These are phyloP conservation scores for Fusarium graminum DNA, from an alignment of 2,329 filamentous ascomycete genomes.

Conservation along the genomic window DNA sequence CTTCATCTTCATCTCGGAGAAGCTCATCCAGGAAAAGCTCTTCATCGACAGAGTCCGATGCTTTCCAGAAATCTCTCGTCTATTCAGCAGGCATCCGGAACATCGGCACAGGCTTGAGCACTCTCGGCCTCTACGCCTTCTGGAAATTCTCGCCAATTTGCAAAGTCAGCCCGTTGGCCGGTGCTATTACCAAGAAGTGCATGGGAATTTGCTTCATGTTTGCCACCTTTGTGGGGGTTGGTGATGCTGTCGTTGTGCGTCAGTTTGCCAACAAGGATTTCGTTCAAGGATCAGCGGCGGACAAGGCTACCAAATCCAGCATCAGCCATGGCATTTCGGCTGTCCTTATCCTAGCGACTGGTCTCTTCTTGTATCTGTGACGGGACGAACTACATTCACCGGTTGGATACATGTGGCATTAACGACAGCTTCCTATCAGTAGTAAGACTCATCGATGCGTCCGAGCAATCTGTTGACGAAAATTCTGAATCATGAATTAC, in stretches of 20 bases:
- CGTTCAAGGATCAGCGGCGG: conserved; percentile 14
- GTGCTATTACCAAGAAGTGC: conserved; percentile 14
- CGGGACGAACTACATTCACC: rapidly evolving
- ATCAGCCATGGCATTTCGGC: conserved; percentile 25
- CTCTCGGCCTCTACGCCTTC: conserved; percentile 32
- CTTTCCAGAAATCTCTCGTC: conserved; percentile 29
- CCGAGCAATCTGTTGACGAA: neutral
- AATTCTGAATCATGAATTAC: neutral
- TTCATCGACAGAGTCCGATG: conserved; percentile 1
- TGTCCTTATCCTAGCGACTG: conserved; percentile 24
- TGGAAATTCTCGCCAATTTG: conserved; percentile 35
- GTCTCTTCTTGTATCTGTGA: conserved; percentile 30
- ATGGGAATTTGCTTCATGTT: conserved; percentile 32
- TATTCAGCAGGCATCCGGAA: conserved; percentile 30
- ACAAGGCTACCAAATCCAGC: conserved; percentile 21
- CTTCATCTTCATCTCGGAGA: too few relatives aligned
- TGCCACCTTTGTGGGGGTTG: conserved; percentile 29
- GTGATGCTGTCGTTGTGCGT: conserved; percentile 28
- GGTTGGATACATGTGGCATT: neutral
- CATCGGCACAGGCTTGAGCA: conserved; percentile 16
- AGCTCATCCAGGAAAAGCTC: neutral
- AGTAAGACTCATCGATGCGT: neutral
- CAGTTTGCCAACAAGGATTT: conserved; percentile 28
- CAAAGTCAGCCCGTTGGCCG: conserved; percentile 11
- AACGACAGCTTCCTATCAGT: neutral